A percentile compares a stretch with the other conserved stretches of the same genome.
Evolutionary conservation across 371 early-diverging fungal genomes (phyloP).

Genomic region (Mucor irregularis): DNA sequence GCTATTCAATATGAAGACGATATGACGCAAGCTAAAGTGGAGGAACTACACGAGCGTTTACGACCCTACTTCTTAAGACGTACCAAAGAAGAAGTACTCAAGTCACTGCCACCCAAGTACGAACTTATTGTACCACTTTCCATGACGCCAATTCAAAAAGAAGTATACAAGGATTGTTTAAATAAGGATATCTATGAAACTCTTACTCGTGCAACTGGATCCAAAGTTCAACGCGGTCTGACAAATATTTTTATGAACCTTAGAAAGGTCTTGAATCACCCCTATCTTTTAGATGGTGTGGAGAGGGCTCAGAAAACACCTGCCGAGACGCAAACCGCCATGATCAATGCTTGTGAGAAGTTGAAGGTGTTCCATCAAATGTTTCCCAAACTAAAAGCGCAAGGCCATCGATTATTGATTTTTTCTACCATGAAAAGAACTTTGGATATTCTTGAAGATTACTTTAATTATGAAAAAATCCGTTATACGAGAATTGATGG

Average conservation of each 20-base stretch:
- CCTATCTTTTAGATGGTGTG: constrained; percentile 64
- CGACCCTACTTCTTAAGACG: constrained; percentile 92
- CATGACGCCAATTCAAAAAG: constrained; percentile 78
- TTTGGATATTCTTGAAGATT: constrained; percentile 73
- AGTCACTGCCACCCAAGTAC: constrained; percentile 86
- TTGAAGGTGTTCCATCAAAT: constrained; percentile 69
- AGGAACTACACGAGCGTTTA: constrained; percentile 45
- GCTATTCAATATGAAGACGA: constrained; percentile 55
- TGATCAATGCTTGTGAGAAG: constrained; percentile 74
- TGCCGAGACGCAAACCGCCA: constrained; percentile 44
- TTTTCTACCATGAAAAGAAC: constrained; percentile 75
- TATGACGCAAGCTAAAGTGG: constrained; percentile 40
- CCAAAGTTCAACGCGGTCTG: constrained; percentile 32
- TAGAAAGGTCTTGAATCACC: constrained; percentile 76
- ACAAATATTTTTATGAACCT: constrained; percentile 65
- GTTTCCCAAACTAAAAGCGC: constrained; percentile 55
- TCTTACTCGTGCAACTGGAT: constrained; percentile 33
- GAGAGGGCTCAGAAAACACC: constrained; percentile 34
- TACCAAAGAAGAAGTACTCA: constrained; percentile 84
- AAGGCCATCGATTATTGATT: constrained; percentile 70
- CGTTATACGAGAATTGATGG: constrained; percentile 86
- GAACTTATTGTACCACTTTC: constrained; percentile 85
- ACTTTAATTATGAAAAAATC: constrained; percentile 52
- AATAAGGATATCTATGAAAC: constrained; percentile 39
- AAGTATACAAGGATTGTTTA: constrained; percentile 79